Evolutionary conservation across 345 rosid genomes (phyloP), one percentile per base, ranked within the genome.

Genomic region (Cardamine chenopodiifolia): DNA sequence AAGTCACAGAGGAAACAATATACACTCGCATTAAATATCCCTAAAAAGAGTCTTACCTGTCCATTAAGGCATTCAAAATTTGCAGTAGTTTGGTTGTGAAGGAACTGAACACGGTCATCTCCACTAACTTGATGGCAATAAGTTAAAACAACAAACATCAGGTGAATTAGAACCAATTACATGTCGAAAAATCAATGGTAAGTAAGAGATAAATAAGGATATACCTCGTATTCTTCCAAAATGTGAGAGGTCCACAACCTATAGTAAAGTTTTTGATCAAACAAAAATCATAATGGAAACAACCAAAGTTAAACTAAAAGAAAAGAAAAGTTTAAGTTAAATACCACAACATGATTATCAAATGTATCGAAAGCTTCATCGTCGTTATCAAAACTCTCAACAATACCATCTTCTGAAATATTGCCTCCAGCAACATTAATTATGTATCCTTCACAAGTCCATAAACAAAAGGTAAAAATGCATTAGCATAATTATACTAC

Each of bases 71-170:
- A 52, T 83, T 90, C 97, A 75, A 93, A 93, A 82, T 93, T 72
- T 65, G 97, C 98, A 23, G 98, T 93, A 40, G 82, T 93, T 81
- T 93, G 97, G 83, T 93, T 93, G 76, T 93, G 98, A 85, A 93
- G 97, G 87, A 90, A 93, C 70, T 83, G 89, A 78, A 82, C 60
- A 9, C 93, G 91, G 48, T 93, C 98, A 82, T 89, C 98, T 86
- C 97, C 98, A 82, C 87, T 89, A 56, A 90, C 98, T 93, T 83
- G 47, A 74, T 39, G 52, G 53, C 50, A 83, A 75, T 35, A 35
- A 17, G 26, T 52, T 49, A 62, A 50, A 52, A 50, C 22, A 26
- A 67, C 18, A 57, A 44, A 53, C 35, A 50, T 66, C 34, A 45
- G 32, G 17, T 15, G 8, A 72, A 62, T 8, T 10, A 45, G n/a